Evolutionary conservation across 2,329 filamentous ascomycete species (phyloP), one percentile per base, ranked within the genome.

Genomic region (Zopfia rhizophila): DNA sequence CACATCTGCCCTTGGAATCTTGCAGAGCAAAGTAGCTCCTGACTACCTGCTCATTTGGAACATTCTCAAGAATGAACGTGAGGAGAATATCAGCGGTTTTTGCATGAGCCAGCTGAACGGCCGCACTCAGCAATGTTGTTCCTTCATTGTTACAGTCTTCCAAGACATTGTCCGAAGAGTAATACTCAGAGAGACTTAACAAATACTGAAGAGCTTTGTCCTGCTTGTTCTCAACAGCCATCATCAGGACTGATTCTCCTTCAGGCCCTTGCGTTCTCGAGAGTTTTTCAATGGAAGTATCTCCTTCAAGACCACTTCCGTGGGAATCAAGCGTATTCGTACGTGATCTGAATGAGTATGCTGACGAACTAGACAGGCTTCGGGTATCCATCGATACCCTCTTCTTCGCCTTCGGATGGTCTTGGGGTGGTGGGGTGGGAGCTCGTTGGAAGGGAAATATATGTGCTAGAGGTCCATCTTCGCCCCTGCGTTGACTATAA

Each of bases 121-220:
- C 92, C 30, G 93, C 91, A 69, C 89, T 96, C 13, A 99, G 74
- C 4, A 99, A 75, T 0, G 91, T 97, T 0, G 91, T 95, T 3
- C 91, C 90, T 56, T 97, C 91, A 55, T 91, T 91, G 64, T 96
- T 96, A 51, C 85, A 83, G 69, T 99, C 95, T 44, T 89, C 84
- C 3, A 97, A 75, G 8, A 99, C 80, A 48, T 85, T 80, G 0
- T 83, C 75, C 1, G 85, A 69, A 0, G 91, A 82, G 66, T 90
- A 97, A 65, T 90, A 90, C 32, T 90, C 85, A 7, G 84, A 79
- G 28, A 97, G 75, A 12, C 85, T 87, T 5, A 99, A 75, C 13
- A 99, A 77, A 65, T 97, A 97, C 43, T 78, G 82, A 25, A 99
- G 70, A n/a, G 85, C 82, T 46, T 87, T 85, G 2, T 85, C 79